Base-by-base conservation (phyloP, 139 green algal genomes). In the Tetraselmis striata region DNA sequence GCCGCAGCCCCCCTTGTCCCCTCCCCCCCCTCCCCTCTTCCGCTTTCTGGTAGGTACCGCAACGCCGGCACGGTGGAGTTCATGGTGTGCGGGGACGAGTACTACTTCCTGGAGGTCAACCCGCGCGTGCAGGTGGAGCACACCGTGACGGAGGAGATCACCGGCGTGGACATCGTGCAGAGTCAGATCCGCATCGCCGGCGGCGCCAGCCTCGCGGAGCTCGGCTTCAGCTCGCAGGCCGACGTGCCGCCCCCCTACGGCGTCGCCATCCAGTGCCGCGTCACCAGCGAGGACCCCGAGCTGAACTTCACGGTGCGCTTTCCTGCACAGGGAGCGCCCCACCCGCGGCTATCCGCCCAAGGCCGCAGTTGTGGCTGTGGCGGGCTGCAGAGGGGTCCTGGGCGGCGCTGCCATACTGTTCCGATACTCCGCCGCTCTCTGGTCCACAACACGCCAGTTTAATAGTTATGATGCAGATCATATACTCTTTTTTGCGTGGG, bases 91-190 rank as follows among this genome's bases (percentile, higher is more conserved):
- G 94, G 94, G 23, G 82, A 90, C 26, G 84, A 88, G 45, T 93
- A 98, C 92, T 99, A 96, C 90, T 99, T 99, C 88, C 89, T 99
- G 83, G 96, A 99, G 87, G 95, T 99, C 82, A 99, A 99, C 90
- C 94, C 96, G 0, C 88, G 95, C 11, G 93, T 98, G 76, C 95
- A 98, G 91, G 96, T 99, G 77, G 96, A 99, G 92, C 96, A 99
- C 91, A 97, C 96, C 0, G 90, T 98, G 29, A 99, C 96, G 0
- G 96, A 99, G 91, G 95, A 98, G 90, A 89, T 99, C 67, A 98
- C 94, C 1, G 93, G 93, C n/a, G 84, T 99, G 1, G 96, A 99
- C 86, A 90, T 99, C 29, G 93, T 98, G 75, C 91, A 96, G 86
- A 87, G 89, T 1, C 96, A 99, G 84, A 96, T 98, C 84, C 88